Percentiles rank a stretch among this genome's conserved stretches.
These are phyloP conservation scores for Iberis pinnata DNA, from an alignment of 345 rosid genomes.

Conservation along the genomic window DNA sequence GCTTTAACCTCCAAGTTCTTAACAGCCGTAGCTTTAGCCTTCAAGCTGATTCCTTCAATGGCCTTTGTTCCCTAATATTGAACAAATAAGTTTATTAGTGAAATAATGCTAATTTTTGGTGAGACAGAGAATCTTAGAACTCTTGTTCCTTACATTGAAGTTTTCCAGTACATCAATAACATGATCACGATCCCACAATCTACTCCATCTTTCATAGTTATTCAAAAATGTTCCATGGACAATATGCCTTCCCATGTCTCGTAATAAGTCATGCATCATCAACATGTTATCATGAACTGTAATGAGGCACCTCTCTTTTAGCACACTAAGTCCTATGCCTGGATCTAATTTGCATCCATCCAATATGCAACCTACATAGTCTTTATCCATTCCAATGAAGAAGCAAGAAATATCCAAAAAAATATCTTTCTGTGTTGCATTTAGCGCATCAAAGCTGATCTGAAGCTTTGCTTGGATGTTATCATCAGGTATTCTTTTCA, in stretches of 20 bases:
- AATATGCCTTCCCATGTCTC: slow-evolving; percentile 34
- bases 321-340: slow-evolving; percentile 1
- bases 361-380: slow-evolving; percentile 20
- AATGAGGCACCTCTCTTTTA: slow-evolving; percentile 4
- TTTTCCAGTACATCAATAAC: slow-evolving; percentile 16
- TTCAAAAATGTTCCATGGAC: slow-evolving; percentile 5
- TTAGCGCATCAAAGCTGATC: slow-evolving; percentile 16
- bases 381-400: slow-evolving; percentile 16
- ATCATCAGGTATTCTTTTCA: neutral
- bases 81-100: slow-evolving; percentile 9
- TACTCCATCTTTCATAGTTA: slow-evolving; percentile 14
- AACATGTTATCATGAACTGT: slow-evolving; percentile 6
- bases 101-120: too few relatives aligned
- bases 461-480: slow-evolving; percentile 11
- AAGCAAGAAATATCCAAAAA: slow-evolving; percentile 33
- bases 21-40: neutral
- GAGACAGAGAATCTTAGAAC: too few relatives aligned
- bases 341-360: slow-evolving; percentile 18
- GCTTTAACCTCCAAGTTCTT: neutral
- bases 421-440: neutral
- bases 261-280: slow-evolving; percentile 27
- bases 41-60: slow-evolving; percentile 19
- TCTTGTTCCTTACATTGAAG: slow-evolving; percentile 1
- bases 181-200: slow-evolving; percentile 21
- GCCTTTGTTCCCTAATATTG: slow-evolving; percentile 11